Base-by-base conservation (phyloP, 805 yeast genomes). In the Sugiyamaella lignohabitans region DNA sequence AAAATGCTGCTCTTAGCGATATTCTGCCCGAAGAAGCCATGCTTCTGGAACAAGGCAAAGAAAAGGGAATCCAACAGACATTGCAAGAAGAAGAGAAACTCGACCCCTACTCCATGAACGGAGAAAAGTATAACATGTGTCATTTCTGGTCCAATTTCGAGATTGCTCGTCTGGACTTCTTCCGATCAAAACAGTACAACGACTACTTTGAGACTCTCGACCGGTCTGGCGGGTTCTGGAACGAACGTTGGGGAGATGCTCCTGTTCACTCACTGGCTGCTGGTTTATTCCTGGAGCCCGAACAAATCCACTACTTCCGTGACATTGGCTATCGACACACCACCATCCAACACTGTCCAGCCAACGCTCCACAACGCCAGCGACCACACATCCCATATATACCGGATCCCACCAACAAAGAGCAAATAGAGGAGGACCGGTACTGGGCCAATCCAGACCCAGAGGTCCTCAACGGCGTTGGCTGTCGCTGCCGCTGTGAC, bases 231-330 rank as follows among this genome's bases (percentile, higher is more conserved):
- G 97, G 98, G 0, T 89, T 91, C 60, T 88, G 80, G 73, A 74
- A 76, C 45, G 96, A 93, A 63, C 70, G 98, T 59, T 91, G 98
- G 98, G 98, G 98, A 1, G 98, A 91, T 71, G 96, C 97, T 0
- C 96, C 97, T 0, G 80, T 91, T 3, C 97, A 88, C 62, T 82
- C 96, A 0, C 65, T 93, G 19, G 98, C 94, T 0, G 77, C 84
- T 3, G 91, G 87, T 0, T 72, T 93, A 75, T 71, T 84, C 57
- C 67, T 89, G 37, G 73, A 83, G 49, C 63, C 80, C 2, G 68
- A 75, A 1, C 86, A 89, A 48, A 69, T 91, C 6, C 97, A 91
- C 65, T 91, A 88, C 65, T 91, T 91, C 67, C 70, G 96, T 52
- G 97, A 91, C 59, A 82, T 91, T 53, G 98, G 98, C 0, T 91